These are phyloP conservation scores for Cyberlindnera lachancei DNA, from an alignment of 805 yeast species.

Conservation along the genomic window DNA sequence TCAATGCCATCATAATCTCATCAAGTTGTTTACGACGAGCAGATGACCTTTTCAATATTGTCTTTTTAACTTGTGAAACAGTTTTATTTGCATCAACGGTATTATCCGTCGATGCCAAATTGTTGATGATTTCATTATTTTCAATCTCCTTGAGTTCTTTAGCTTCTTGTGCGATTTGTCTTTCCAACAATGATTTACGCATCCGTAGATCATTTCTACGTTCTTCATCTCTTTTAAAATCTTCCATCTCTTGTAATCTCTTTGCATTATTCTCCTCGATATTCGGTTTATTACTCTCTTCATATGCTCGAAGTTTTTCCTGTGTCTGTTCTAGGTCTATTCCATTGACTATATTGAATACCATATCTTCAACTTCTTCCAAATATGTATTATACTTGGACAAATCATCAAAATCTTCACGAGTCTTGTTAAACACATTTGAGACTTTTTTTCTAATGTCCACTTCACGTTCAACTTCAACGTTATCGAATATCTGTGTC, in stretches of 20 bases:
- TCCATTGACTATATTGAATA: conserved; percentile 67
- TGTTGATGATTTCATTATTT: conserved; percentile 49
- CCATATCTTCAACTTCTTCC: conserved; percentile 75
- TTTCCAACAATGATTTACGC: conserved; percentile 43
- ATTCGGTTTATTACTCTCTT: conserved; percentile 62
- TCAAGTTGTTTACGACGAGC: conserved; percentile 49
- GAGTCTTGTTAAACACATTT: conserved; percentile 71
- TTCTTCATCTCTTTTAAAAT: conserved; percentile 54
- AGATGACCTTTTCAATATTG: conserved; percentile 55
- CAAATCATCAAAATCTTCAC: conserved; percentile 55
- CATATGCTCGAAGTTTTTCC: conserved; percentile 57
- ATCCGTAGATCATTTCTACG: conserved; percentile 61
- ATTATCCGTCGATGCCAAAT: conserved; percentile 35
- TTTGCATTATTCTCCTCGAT: conserved; percentile 71
- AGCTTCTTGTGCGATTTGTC: conserved; percentile 57
- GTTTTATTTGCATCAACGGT: conserved; percentile 35
- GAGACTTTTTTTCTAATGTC: conserved; percentile 78
- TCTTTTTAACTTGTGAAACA: conserved; percentile 42
- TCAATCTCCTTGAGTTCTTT: conserved; percentile 44
- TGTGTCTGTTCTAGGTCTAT: conserved; percentile 66
- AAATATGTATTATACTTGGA: conserved; percentile 67
- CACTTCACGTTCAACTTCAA: conserved; percentile 83
- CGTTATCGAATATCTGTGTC: conserved; percentile 87
- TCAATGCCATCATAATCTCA: conserved; percentile 30
- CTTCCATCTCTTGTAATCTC: conserved; percentile 63